Evolutionary conservation across 805 yeast species (phyloP).

Genomic region (Candida broadrunensis): DNA sequence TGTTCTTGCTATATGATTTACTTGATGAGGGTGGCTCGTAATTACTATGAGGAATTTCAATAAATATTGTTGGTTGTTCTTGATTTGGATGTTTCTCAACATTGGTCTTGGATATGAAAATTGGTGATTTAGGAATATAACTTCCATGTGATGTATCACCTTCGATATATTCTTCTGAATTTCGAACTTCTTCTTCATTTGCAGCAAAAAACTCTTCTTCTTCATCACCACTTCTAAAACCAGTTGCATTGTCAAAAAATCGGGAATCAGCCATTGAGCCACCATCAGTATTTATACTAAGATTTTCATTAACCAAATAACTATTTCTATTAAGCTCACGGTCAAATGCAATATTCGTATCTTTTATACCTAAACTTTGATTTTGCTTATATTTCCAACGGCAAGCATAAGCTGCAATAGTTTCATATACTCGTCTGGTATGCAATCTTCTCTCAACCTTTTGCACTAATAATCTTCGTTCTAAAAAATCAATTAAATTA

Average conservation of each 20-base stretch:
- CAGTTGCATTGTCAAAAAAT: background rate
- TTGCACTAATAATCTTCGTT: conserved; percentile 55
- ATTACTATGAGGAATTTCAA: background rate
- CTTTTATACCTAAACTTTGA: conserved; percentile 22
- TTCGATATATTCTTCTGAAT: background rate
- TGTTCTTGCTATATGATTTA: background rate
- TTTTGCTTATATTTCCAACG: conserved; percentile 44
- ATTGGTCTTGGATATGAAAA: background rate
- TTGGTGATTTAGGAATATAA: background rate
- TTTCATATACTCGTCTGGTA: conserved; percentile 42
- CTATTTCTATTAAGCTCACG: conserved; percentile 20
- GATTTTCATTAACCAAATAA: conserved; percentile 16
- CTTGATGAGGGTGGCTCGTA: background rate
- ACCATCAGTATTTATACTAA: conserved; percentile 1
- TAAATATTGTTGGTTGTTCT: background rate
- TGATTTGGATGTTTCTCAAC: background rate
- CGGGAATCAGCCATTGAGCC: background rate
- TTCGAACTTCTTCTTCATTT: background rate
- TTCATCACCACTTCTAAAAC: conserved; percentile 6
- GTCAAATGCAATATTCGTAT: conserved; percentile 23
- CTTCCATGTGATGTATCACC: background rate
- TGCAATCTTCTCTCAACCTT: conserved; percentile 49
- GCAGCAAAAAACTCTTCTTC: background rate
- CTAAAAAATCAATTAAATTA: conserved; percentile 67
- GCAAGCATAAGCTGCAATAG: conserved; percentile 45